Conservation (phyloP, 2,329 filamentous ascomycete genomes). For the Rhynchosporium agropyri region DNA sequence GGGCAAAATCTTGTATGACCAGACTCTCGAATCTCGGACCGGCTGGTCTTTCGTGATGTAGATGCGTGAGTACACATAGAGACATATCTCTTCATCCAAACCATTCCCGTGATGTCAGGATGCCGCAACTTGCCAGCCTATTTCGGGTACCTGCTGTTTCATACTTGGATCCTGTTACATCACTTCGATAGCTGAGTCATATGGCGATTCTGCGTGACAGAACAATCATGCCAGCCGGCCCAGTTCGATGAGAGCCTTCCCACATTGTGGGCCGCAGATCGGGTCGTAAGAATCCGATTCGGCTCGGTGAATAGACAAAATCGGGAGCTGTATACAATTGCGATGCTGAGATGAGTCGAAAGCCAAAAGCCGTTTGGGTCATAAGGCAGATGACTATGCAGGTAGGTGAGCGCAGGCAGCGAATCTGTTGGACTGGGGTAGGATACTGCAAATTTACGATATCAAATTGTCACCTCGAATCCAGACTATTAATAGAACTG, state of each 20-base stretch:
- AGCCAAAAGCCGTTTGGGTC: not conserved
- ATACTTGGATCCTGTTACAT: constrained; percentile 14
- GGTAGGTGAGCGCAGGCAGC: not conserved
- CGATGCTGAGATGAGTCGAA: constrained; percentile 5
- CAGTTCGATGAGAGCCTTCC: not conserved
- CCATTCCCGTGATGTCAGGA: not conserved
- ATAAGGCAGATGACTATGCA: not conserved
- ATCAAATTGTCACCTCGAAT: too few relatives aligned
- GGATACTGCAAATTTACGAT: not conserved
- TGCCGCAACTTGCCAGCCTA: not conserved
- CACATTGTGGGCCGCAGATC: not conserved
- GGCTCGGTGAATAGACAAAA: not conserved
- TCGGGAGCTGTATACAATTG: too few relatives aligned
- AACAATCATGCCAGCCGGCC: not conserved
- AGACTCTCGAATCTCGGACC: constrained; percentile 7
- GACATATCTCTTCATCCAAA: not conserved
- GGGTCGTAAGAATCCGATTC: constrained; percentile 1
- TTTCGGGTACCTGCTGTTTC: constrained; percentile 21
- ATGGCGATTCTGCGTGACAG: constrained; percentile 3
- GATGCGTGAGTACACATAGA: not conserved
- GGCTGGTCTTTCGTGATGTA: constrained; percentile 3
- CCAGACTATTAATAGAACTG: too few relatives aligned
- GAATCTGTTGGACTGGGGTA: not conserved
- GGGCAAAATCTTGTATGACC: not conserved
- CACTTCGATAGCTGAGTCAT: constrained; percentile 14